Conservation (phyloP, 2,329 filamentous ascomycete species). For the Colletotrichum higginsianum region DNA sequence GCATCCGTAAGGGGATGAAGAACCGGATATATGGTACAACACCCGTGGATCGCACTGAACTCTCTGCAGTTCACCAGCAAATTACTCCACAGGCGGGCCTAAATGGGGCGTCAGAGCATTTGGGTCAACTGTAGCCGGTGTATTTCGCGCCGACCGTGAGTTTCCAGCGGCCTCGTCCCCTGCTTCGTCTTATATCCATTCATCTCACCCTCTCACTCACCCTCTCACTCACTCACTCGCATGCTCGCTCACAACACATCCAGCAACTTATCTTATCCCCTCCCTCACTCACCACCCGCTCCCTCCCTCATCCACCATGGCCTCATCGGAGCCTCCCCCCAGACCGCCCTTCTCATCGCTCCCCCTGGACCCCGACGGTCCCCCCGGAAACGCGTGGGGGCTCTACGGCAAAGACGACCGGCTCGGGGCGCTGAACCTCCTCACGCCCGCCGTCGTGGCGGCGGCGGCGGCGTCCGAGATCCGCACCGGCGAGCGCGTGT, state of each 20-base stretch:
- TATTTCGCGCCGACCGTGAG: slow-evolving; percentile 15
- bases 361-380: slow-evolving; percentile 64
- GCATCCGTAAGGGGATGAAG: too few species aligned
- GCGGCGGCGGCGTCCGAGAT: slow-evolving; percentile 44
- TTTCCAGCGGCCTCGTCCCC: background rate
- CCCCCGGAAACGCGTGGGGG: slow-evolving; percentile 70
- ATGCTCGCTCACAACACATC: too few species aligned
- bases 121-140: slow-evolving; percentile 9
- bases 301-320: background rate
- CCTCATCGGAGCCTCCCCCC: background rate
- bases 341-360: slow-evolving; percentile 50
- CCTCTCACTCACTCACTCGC: too few species aligned
- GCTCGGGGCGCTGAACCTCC: slow-evolving; percentile 68
- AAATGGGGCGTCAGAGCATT: background rate
- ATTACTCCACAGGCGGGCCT: background rate
- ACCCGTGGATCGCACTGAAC: too few species aligned
- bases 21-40: too few species aligned
- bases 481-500: slow-evolving; percentile 47
- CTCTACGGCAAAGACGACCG: slow-evolving; percentile 66
- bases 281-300: too few species aligned
- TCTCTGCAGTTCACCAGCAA: background rate
- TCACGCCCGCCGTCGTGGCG: slow-evolving; percentile 62
- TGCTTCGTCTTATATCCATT: background rate
- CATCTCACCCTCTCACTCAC: background rate
- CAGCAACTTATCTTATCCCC: too few species aligned